Evolutionary conservation across 2,329 filamentous ascomycete species (phyloP).

Genomic region (Trichophyton verrucosum): DNA sequence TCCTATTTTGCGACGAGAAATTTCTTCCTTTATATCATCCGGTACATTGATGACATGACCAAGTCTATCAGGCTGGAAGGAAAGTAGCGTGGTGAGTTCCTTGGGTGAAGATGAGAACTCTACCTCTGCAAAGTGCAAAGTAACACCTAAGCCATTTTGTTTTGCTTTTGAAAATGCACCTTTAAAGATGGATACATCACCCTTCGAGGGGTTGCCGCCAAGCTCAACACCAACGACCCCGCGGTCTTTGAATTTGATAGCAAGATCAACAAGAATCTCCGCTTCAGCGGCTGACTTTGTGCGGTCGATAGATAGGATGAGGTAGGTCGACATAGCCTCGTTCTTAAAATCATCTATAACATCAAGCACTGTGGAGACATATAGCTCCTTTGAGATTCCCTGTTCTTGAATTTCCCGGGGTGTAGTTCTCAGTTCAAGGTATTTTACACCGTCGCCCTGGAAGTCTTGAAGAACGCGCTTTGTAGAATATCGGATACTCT

Average conservation of each 20-base stretch:
- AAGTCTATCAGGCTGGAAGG: constrained; percentile 54
- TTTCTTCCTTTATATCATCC: constrained; percentile 46
- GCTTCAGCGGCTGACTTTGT: constrained; percentile 49
- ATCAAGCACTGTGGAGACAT: constrained; percentile 54
- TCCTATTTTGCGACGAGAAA: constrained; percentile 44
- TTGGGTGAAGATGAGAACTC: constrained; percentile 42
- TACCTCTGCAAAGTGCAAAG: constrained; percentile 67
- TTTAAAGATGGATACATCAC: constrained; percentile 48
- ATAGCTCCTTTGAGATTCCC: constrained; percentile 48
- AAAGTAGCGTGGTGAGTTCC: constrained; percentile 54
- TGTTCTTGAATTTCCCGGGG: constrained; percentile 50
- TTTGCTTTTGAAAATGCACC: constrained; percentile 48
- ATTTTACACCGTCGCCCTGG: constrained; percentile 56
- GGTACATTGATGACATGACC: constrained; percentile 70
- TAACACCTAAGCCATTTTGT: constrained; percentile 47
- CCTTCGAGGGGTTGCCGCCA: constrained; percentile 59
- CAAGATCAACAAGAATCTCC: constrained; percentile 51
- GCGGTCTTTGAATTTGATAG: constrained; percentile 39
- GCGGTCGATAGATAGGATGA: constrained; percentile 67
- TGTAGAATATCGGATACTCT: constrained; percentile 51
- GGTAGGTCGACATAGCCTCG: constrained; percentile 43
- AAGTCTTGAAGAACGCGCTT: constrained; percentile 55
- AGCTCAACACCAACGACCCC: constrained; percentile 65
- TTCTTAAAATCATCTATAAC: constrained; percentile 45
- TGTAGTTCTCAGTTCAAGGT: constrained; percentile 70